A percentile compares a stretch with the other conserved stretches of the same genome.
These are phyloP conservation scores for Ceraceosorus guamensis DNA, from an alignment of 1,284 basidiomycete genomes.

Conservation along the genomic window DNA sequence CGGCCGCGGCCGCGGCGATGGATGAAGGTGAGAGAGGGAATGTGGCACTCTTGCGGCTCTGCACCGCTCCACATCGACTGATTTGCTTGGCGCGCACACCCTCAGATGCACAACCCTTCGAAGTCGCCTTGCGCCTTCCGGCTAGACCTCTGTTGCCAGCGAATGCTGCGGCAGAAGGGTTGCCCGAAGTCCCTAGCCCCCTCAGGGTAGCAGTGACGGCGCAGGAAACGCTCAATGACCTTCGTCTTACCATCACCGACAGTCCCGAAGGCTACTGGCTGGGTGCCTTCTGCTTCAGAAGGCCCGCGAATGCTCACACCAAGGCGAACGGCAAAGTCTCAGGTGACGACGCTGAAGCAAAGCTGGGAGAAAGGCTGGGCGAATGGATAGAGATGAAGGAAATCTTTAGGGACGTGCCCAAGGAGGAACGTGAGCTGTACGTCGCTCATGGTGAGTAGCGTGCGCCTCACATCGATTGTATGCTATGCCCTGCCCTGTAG, in stretches of 20 bases:
- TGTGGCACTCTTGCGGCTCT: too few species aligned
- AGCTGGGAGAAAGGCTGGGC: conserved; percentile 28
- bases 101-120: conserved; percentile 33
- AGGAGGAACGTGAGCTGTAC: conserved; percentile 32
- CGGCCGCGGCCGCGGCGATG: too few species aligned
- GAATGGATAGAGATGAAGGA: conserved; percentile 44
- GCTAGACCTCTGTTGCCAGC: conserved; percentile 40
- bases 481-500: neutral
- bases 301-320: conserved; percentile 7
- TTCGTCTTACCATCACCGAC: conserved; percentile 43
- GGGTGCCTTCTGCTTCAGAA: conserved; percentile 44
- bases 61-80: too few species aligned
- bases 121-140: conserved; percentile 42
- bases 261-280: conserved; percentile 48
- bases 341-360: conserved; percentile 5
- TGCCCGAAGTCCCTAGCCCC: conserved; percentile 41
- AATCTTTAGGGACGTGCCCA: conserved; percentile 35
- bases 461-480: neutral
- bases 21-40: too few species aligned
- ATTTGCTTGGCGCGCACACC: too few species aligned
- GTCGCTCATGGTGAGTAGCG: conserved; percentile 29
- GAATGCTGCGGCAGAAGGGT: conserved; percentile 23
- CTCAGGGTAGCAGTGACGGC: conserved; percentile 43
- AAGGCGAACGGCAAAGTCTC: conserved; percentile 12
- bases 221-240: conserved; percentile 45